Conservation (phyloP, 2,329 filamentous ascomycete species). For the Basipetospora chlamydospora region DNA sequence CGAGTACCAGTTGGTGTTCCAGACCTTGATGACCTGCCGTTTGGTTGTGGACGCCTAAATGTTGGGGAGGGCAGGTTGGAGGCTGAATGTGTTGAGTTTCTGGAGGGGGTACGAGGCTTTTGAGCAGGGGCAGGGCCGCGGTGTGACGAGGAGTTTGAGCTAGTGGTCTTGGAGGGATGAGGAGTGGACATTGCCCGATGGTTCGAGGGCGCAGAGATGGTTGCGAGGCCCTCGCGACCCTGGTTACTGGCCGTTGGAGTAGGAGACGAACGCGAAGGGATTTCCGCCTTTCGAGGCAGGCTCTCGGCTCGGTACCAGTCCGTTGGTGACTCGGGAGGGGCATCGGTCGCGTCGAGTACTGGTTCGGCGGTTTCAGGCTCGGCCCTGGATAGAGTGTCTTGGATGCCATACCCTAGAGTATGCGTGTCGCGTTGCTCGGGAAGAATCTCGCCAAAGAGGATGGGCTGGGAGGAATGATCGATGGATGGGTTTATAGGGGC, state of each 20-base stretch:
- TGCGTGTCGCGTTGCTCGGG: conserved; percentile 39
- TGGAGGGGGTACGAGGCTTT: no score
- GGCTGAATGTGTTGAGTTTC: conserved; percentile 15
- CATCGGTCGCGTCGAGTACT: neutral
- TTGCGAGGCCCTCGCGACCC: neutral
- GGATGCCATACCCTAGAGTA: conserved; percentile 47
- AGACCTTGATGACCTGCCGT: conserved; percentile 23
- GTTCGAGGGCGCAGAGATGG: no score
- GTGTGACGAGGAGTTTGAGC: no score
- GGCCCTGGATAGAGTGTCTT: conserved; percentile 14
- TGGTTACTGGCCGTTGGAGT: conserved; percentile 7
- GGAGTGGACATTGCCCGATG: no score
- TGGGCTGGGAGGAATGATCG: conserved; percentile 12
- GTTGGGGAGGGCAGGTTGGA: conserved; percentile 40
- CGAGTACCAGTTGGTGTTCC: conserved; percentile 20
- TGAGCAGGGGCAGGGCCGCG: neutral
- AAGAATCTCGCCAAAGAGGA: conserved; percentile 63
- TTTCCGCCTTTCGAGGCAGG: conserved; percentile 2
- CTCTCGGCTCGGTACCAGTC: conserved; percentile 6
- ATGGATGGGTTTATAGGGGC: conserved; percentile 7
- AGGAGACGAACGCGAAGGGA: conserved; percentile 22
- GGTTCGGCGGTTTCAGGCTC: no score
- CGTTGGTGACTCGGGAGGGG: conserved; percentile 1
- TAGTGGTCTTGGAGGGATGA: no score
- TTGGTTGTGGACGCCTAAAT: conserved; percentile 25